Evolutionary conservation across 2,329 filamentous ascomycete genomes (phyloP).

Genomic region (Penicillium sp.): DNA sequence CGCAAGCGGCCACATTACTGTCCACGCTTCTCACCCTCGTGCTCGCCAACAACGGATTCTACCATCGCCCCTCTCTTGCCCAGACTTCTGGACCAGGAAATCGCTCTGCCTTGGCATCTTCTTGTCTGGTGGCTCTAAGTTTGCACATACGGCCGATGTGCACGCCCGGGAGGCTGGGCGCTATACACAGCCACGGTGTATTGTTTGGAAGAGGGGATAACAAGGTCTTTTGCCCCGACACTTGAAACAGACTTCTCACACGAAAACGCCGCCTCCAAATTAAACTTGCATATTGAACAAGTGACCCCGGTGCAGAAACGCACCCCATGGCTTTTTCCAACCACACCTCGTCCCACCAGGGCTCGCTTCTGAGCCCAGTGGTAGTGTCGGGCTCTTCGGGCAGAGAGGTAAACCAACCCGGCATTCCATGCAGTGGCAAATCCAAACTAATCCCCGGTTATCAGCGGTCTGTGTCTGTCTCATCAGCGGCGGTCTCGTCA

Average conservation of each 20-base stretch:
- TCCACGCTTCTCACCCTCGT: neutral
- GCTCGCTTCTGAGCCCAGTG: conserved; percentile 17
- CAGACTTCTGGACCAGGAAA: neutral
- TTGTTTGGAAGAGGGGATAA: too few relatives aligned
- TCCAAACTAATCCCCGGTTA: conserved; percentile 2
- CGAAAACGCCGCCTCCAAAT: neutral
- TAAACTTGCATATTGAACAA: conserved; percentile 5
- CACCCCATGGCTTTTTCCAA: conserved; percentile 16
- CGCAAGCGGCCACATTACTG: neutral
- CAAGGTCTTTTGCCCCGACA: neutral
- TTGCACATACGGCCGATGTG: neutral
- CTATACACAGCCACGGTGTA: conserved; percentile 23
- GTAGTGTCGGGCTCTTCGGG: conserved; percentile 14
- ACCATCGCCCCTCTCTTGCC: neutral
- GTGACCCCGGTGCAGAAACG: conserved; percentile 2
- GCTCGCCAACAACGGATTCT: neutral
- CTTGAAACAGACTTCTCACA: neutral
- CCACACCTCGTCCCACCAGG: conserved; percentile 10
- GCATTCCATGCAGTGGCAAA: conserved; percentile 1
- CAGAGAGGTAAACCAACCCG: conserved; percentile 18
- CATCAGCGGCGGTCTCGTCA: conserved; percentile 19
- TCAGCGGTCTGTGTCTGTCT: conserved; percentile 21
- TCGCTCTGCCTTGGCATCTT: conserved; percentile 6
- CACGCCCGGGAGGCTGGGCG: conserved; percentile 12
- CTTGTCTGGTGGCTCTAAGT: neutral